Conservation (phyloP, 257 asterid species). For the Paraleonurus japonicus region DNA sequence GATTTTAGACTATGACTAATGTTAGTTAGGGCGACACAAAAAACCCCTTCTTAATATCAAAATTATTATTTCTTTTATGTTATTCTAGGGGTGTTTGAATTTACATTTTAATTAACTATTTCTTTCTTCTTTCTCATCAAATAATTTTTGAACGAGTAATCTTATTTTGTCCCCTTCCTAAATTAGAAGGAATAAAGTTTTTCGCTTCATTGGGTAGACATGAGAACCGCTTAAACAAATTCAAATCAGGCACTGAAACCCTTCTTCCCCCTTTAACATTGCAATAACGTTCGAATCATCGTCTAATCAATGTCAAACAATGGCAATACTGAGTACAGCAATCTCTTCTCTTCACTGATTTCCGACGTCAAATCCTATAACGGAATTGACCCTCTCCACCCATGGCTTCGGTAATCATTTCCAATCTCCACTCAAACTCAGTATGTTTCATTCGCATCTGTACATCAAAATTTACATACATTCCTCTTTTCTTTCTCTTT, state of each 20-base stretch:
- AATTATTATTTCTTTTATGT: no score
- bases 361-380: slow-evolving; percentile 75
- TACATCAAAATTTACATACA: background rate
- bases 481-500: background rate
- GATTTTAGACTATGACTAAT: no score
- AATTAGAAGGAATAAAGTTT: no score
- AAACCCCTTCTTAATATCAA: no score
- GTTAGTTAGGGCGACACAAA: no score
- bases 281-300: background rate
- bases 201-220: no score
- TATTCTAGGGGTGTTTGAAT: no score
- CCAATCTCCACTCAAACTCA: background rate
- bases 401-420: slow-evolving; percentile 79
- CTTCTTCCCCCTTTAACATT: background rate
- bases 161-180: no score
- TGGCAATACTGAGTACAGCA: slow-evolving; percentile 36
- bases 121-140: no score
- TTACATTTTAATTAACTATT: no score
- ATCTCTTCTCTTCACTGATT: slow-evolving; percentile 64
- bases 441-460: slow-evolving; percentile 7
- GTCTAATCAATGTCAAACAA: slow-evolving; percentile 43
- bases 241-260: background rate
- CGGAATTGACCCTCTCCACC: slow-evolving; percentile 83
- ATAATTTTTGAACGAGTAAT: no score
- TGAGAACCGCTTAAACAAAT: background rate